Evolutionary conservation across 75 land plant genomes (phyloP).

Genomic region (Ceratopteris richardii): DNA sequence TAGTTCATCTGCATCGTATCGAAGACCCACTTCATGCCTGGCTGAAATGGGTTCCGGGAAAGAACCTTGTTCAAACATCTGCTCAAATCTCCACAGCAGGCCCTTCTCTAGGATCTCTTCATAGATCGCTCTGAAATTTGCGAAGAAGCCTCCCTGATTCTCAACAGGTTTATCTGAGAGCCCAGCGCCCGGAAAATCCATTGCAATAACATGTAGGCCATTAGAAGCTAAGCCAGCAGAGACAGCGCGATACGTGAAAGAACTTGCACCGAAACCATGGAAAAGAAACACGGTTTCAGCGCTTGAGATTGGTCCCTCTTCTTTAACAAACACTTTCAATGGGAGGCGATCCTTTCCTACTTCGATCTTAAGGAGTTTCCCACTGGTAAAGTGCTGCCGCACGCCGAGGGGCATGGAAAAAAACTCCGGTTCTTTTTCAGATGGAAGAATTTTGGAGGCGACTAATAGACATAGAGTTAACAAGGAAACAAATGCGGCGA

Average conservation of each 20-base stretch:
- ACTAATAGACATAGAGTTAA: slow-evolving; percentile 28
- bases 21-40: slow-evolving; percentile 11
- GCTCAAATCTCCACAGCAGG: slow-evolving; percentile 74
- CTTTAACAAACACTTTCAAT: slow-evolving; percentile 47
- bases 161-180: slow-evolving; percentile 47
- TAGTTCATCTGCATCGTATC: slow-evolving; percentile 21
- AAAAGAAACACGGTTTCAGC: slow-evolving; percentile 45
- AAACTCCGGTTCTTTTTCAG: slow-evolving; percentile 51
- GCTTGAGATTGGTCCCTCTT: slow-evolving; percentile 19
- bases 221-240: slow-evolving; percentile 22
- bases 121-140: slow-evolving; percentile 32
- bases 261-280: slow-evolving; percentile 69
- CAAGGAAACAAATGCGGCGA: slow-evolving; percentile 44
- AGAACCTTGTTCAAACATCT: slow-evolving; percentile 60
- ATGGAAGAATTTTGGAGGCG: slow-evolving; percentile 15
- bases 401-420: slow-evolving; percentile 50
- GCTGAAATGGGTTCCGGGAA: slow-evolving; percentile 16
- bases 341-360: slow-evolving; percentile 22
- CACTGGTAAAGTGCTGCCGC: slow-evolving; percentile 51
- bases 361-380: slow-evolving; percentile 55
- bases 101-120: slow-evolving; percentile 70
- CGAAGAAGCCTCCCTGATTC: slow-evolving; percentile 25
- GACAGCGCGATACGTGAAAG: slow-evolving; percentile 51
- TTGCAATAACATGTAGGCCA: slow-evolving; percentile 47
- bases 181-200: slow-evolving; percentile 81